A percentile compares a stretch with the other conserved stretches of the same genome.
Conservation (phyloP, 306 rosid species). For the Vigna trinervia region DNA sequence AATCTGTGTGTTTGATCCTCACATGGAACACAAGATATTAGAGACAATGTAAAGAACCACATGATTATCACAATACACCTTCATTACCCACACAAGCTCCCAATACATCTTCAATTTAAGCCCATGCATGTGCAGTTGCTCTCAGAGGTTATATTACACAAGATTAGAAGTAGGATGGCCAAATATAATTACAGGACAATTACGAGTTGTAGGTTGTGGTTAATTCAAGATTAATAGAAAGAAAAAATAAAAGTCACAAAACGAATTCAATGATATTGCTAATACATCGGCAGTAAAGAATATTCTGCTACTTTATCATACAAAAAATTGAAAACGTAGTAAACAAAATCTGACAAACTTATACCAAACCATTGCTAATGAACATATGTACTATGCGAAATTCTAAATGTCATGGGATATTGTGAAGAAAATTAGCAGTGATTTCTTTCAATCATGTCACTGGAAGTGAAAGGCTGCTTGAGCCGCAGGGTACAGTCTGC, state of each 20-base stretch:
- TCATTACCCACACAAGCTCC: too few relatives aligned
- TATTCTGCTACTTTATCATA: conserved; percentile 26
- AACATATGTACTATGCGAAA: conserved; percentile 3
- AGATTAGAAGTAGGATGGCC: neutral
- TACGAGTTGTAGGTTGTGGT: neutral
- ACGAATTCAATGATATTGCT: neutral
- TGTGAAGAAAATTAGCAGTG: conserved; percentile 28
- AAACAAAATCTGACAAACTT: conserved; percentile 29
- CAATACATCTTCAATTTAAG: too few relatives aligned
- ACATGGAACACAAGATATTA: too few relatives aligned
- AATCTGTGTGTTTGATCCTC: too few relatives aligned
- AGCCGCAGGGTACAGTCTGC: neutral
- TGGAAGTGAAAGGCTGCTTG: conserved; percentile 14
- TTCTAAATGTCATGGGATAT: neutral
- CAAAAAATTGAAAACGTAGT: conserved; percentile 5
- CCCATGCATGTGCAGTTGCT: neutral
- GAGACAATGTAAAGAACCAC: too few relatives aligned
- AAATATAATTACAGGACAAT: conserved; percentile 19
- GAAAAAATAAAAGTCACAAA: neutral
- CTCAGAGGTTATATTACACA: neutral
- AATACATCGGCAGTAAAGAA: neutral
- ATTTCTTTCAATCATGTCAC: conserved; percentile 6
- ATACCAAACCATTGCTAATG: conserved; percentile 21
- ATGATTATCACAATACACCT: too few relatives aligned
- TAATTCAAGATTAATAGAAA: conserved; percentile 14